Conservation (phyloP, 1,284 basidiomycete genomes). For the Cronartium quercuum region DNA sequence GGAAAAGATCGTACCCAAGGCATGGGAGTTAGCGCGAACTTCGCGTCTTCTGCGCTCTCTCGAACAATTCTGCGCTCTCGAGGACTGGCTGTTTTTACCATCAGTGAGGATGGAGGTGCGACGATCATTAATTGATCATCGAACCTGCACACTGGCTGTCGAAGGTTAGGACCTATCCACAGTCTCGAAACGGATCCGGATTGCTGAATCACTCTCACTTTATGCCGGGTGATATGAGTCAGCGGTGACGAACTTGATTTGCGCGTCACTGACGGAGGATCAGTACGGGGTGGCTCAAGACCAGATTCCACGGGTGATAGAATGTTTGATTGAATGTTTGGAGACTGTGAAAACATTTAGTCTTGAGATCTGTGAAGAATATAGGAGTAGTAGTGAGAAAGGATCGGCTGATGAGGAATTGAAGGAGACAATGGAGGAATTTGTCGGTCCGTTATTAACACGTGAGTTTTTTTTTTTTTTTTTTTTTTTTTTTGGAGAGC, state of each 20-base stretch:
- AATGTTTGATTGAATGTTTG: constrained; percentile 65
- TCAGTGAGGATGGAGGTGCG: constrained; percentile 4
- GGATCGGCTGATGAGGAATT: not conserved
- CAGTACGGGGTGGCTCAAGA: constrained; percentile 72
- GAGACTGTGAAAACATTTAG: constrained; percentile 62
- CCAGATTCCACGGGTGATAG: constrained; percentile 70
- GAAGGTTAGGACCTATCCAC: constrained; percentile 12
- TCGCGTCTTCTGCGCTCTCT: not conserved
- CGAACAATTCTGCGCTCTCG: not conserved
- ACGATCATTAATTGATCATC: not conserved
- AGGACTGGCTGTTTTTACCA: constrained; percentile 29
- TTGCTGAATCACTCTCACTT: not conserved
- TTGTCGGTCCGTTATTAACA: constrained; percentile 8
- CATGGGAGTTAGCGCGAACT: constrained; percentile 4
- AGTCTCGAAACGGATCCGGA: not conserved
- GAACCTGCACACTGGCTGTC: constrained; percentile 17
- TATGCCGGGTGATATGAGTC: not conserved
- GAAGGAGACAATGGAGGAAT: constrained; percentile 3
- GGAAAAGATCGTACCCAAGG: constrained; percentile 16
- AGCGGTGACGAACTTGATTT: constrained; percentile 66
- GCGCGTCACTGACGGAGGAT: constrained; percentile 69
- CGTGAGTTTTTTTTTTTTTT: constrained; percentile 3
- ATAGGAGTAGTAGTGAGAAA: not conserved
- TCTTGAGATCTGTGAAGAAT: constrained; percentile 43
- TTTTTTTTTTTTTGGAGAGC: not conserved